A percentile compares a stretch with the other conserved stretches of the same genome.
Conservation (phyloP, 225 moss, liverwort and hornwort genomes). For the Sphagnum tenellum region DNA sequence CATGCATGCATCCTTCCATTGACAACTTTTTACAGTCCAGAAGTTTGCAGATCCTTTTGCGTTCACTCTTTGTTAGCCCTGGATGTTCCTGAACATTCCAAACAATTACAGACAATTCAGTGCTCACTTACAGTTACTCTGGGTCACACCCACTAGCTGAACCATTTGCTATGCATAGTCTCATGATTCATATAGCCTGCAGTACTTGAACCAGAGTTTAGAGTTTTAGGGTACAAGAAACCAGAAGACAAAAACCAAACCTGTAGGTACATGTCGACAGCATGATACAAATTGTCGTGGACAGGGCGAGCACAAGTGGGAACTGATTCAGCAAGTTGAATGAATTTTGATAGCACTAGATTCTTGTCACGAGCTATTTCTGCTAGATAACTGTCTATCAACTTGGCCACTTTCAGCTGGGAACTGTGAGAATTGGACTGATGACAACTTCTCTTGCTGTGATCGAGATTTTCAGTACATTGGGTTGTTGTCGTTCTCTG, state of each 20-base stretch:
- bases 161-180: too few relatives aligned
- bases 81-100: constrained; percentile 57
- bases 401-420: constrained; percentile 65
- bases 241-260: constrained; percentile 15
- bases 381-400: constrained; percentile 71
- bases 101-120: too few relatives aligned
- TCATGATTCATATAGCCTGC: too few relatives aligned
- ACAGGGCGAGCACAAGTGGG: constrained; percentile 62
- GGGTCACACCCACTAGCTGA: too few relatives aligned
- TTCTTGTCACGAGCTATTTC: constrained; percentile 68
- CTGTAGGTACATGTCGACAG: constrained; percentile 84
- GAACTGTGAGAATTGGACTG: constrained; percentile 36
- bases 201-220: too few relatives aligned
- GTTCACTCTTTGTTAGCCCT: constrained; percentile 50
- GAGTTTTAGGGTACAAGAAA: too few relatives aligned
- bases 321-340: constrained; percentile 58
- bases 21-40: constrained; percentile 86
- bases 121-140: too few relatives aligned
- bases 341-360: constrained; percentile 52
- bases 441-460: constrained; percentile 31
- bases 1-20: constrained; percentile 82
- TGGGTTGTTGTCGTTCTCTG: constrained; percentile 16
- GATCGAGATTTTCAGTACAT: constrained; percentile 44
- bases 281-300: constrained; percentile 78
- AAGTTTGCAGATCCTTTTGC: constrained; percentile 56